Conservation (phyloP, 805 yeast genomes). For the Schizosaccharomyces octosporus region DNA sequence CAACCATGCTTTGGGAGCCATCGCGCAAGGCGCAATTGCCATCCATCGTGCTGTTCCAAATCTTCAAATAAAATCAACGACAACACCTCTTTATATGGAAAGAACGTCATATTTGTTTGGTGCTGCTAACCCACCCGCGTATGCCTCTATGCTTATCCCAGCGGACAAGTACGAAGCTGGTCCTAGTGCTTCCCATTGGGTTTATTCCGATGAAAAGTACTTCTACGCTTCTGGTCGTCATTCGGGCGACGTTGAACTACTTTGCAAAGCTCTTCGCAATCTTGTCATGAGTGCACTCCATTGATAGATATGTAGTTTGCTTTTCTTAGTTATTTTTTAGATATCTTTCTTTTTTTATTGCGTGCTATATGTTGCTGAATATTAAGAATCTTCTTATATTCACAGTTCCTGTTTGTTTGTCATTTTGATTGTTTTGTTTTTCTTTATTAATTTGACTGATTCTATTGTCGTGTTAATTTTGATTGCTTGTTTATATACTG, state of each 20-base stretch:
- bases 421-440: too few relatives aligned
- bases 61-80: not conserved
- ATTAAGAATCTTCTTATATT: too few relatives aligned
- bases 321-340: not conserved
- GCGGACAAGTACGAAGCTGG: not conserved
- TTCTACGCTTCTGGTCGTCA: not conserved
- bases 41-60: not conserved
- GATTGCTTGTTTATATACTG: too few relatives aligned
- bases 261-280: not conserved
- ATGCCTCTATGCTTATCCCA: not conserved
- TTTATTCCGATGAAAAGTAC: not conserved
- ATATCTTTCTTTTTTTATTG: not conserved
- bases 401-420: too few relatives aligned
- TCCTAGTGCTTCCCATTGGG: not conserved
- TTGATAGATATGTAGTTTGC: not conserved
- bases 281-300: not conserved
- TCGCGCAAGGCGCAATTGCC: not conserved
- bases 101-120: not conserved
- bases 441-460: too few relatives aligned
- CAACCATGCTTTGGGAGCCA: not conserved
- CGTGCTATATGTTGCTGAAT: too few relatives aligned
- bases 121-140: not conserved
- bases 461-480: too few relatives aligned
- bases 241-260: not conserved
- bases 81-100: not conserved